Evolutionary conservation across 176 grass and related monocot species (phyloP).

Genomic region (Phoenix roebelenii): DNA sequence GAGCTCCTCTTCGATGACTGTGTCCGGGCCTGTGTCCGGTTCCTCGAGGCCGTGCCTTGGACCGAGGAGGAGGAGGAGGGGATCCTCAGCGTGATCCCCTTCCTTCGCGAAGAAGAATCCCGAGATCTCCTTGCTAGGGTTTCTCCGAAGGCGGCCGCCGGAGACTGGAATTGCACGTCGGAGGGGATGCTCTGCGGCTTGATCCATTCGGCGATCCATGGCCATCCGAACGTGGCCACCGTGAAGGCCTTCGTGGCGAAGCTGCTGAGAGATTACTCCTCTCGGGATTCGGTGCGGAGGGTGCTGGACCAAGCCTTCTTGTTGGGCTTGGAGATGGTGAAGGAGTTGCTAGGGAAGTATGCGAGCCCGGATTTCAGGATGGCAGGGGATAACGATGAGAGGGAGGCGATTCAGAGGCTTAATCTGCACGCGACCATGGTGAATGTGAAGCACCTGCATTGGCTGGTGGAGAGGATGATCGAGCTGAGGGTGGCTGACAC

Average conservation of each 20-base stretch:
- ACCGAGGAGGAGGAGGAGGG: slow-evolving; percentile 38
- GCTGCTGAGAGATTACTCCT: slow-evolving; percentile 34
- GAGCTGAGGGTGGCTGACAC: slow-evolving; percentile 59
- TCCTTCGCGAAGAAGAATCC: slow-evolving; percentile 45
- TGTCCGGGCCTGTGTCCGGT: slow-evolving; percentile 25
- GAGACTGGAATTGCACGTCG: slow-evolving; percentile 9
- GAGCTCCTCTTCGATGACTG: slow-evolving; percentile 68
- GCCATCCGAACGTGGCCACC: slow-evolving; percentile 45
- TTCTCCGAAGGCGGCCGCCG: neutral
- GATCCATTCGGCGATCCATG: slow-evolving; percentile 61
- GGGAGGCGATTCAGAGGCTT: slow-evolving; percentile 73
- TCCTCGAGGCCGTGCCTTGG: slow-evolving; percentile 64
- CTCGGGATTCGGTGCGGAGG: no score
- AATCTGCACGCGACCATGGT: slow-evolving; percentile 59
- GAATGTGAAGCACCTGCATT: slow-evolving; percentile 67
- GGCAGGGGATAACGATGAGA: slow-evolving; percentile 49
- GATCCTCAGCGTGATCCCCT: slow-evolving; percentile 40
- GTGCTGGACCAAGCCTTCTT: no score
- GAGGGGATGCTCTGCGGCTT: slow-evolving; percentile 64
- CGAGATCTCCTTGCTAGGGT: slow-evolving; percentile 43
- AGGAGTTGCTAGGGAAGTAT: no score
- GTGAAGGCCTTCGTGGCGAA: slow-evolving; percentile 86
- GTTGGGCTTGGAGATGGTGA: no score
- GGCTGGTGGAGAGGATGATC: slow-evolving; percentile 90
- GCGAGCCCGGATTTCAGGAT: no score